Conservation (phyloP, 164 flowering plant species). For the Berberis thunbergii region DNA sequence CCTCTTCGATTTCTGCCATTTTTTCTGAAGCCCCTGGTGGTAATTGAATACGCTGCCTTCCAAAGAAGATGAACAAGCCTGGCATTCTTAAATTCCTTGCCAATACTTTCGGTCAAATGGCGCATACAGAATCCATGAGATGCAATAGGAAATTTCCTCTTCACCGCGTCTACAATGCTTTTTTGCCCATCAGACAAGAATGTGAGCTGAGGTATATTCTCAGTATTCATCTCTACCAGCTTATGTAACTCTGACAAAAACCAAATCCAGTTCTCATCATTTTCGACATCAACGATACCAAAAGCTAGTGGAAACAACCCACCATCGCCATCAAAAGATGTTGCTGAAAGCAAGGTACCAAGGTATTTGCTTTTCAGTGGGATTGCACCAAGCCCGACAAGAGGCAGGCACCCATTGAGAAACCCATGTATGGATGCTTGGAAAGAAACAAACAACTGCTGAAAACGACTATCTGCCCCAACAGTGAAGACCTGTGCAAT, state of each 20-base stretch:
- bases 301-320: constrained; percentile 1
- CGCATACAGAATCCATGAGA: constrained; percentile 3
- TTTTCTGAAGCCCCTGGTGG: background rate
- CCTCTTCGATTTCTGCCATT: constrained; percentile 1
- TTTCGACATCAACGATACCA: constrained; percentile 1
- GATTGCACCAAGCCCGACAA: constrained; percentile 5
- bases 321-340: constrained; percentile 2
- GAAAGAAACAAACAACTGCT: constrained; percentile 1
- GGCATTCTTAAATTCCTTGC: background rate
- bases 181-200: constrained; percentile 3
- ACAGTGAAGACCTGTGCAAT: constrained; percentile 1
- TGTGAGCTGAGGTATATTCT: constrained; percentile 1
- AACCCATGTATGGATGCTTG: constrained; percentile 1
- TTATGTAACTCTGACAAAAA: constrained; percentile 5
- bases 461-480: constrained; percentile 1
- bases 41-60: constrained; percentile 3
- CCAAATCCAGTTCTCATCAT: constrained; percentile 6
- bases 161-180: constrained; percentile 3
- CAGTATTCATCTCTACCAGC: constrained; percentile 2
- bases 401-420: constrained; percentile 2
- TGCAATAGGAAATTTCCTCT: constrained; percentile 3
- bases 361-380: constrained; percentile 1
- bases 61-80: background rate
- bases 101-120: background rate
- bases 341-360: constrained; percentile 1